phyloP scores from a whole-genome alignment of 2,329 filamentous ascomycete species.

The Xylariaceae sp. region DNA sequence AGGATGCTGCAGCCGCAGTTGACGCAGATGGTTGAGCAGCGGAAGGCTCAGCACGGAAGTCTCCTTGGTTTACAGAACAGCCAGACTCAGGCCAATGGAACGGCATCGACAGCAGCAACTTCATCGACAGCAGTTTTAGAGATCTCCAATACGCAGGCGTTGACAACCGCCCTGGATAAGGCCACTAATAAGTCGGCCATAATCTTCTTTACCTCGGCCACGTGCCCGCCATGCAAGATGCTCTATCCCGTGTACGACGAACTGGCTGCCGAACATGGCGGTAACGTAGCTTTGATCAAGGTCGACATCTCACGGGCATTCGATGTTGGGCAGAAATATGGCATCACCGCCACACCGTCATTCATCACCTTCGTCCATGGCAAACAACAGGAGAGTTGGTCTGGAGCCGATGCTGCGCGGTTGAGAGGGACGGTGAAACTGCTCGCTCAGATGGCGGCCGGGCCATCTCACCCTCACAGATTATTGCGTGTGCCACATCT shows the following conservation, averaged over 20 bases:
- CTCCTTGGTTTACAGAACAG: constrained; percentile 46
- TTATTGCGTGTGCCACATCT: constrained; percentile 66
- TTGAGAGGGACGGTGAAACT: constrained; percentile 68
- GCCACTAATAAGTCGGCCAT: constrained; percentile 67
- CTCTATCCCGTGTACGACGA: constrained; percentile 79
- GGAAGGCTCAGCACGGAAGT: constrained; percentile 44
- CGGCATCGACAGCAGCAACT: constrained; percentile 10
- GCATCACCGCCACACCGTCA: constrained; percentile 74
- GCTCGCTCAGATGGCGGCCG: constrained; percentile 65
- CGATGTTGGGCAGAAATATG: constrained; percentile 59
- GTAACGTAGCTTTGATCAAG: constrained; percentile 70
- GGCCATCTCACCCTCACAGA: constrained; percentile 68
- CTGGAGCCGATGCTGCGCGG: constrained; percentile 63
- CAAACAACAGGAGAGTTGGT: constrained; percentile 72
- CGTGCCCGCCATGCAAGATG: constrained; percentile 76
- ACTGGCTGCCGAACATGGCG: constrained; percentile 66
- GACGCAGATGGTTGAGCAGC: constrained; percentile 46
- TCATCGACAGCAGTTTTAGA: constrained; percentile 48
- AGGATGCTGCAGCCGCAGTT: constrained; percentile 77
- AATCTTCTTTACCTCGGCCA: constrained; percentile 88
- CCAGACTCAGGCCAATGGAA: constrained; percentile 27
- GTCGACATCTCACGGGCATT: constrained; percentile 68
- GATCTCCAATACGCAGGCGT: constrained; percentile 52
- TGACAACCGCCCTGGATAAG: constrained; percentile 55
- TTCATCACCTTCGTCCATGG: constrained; percentile 81